Conservation (phyloP, 352 stramenopile species). For the Phytophthora cactorum region DNA sequence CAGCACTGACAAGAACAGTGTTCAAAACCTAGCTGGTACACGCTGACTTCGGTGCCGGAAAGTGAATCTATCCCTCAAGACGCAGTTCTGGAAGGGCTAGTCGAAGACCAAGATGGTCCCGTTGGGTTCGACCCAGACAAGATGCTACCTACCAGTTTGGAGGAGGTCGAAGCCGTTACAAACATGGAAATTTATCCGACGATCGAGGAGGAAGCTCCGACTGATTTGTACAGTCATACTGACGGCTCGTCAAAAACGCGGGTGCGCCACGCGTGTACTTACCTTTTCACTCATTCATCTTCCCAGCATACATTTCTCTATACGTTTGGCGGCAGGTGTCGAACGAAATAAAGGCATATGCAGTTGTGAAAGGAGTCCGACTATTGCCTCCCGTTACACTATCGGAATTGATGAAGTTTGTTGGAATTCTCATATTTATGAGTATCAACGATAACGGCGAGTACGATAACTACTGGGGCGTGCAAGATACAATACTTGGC, state of each 20-base stretch:
- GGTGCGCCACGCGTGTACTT: no score
- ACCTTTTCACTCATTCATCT: conserved; percentile 11
- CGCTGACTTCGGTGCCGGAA: not conserved
- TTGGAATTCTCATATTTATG: conserved; percentile 15
- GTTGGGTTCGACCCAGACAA: not conserved
- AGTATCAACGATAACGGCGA: conserved; percentile 15
- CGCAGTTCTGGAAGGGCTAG: not conserved
- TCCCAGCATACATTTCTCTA: not conserved
- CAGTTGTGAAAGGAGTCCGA: not conserved
- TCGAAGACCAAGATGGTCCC: not conserved
- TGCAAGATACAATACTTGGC: conserved; percentile 14
- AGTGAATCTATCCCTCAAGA: not conserved
- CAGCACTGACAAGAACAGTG: not conserved
- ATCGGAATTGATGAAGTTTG: conserved; percentile 7
- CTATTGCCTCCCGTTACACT: conserved; percentile 1
- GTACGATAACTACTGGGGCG: not conserved
- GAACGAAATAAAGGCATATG: conserved; percentile 2
- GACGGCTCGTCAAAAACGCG: not conserved
- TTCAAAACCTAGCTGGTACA: not conserved
- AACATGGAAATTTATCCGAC: conserved; percentile 10
- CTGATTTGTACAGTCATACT: conserved; percentile 1
- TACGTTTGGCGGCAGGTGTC: conserved; percentile 13
- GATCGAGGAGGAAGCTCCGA: not conserved
- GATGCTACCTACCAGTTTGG: not conserved
- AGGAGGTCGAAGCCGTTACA: not conserved